Base-by-base conservation (phyloP, 441 rosid genomes). In the Kokia cookei region DNA sequence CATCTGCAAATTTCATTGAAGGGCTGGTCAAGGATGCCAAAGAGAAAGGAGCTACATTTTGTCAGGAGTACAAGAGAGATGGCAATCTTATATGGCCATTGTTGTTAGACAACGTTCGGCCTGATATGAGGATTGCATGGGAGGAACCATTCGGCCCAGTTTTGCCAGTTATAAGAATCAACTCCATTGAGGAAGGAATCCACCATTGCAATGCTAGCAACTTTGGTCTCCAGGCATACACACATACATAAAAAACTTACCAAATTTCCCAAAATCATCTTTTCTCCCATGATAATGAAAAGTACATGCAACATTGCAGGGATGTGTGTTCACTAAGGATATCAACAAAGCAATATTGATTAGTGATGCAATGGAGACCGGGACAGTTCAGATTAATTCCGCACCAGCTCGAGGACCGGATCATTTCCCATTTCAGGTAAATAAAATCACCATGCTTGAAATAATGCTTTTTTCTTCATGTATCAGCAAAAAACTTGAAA, bases 341-440 rank as follows among this genome's bases (percentile, higher is more conserved):
- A 87, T 95, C 70, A 93, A 90, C 80, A 95, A 89, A 77, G 99
- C 99, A 19, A 82, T 95, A 65, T 53, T 95, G 84, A 88, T 93
- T 63, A 88, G 98, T 68, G 98, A 95, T 43, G 98, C 99, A 48
- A 93, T 95, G 99, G 99, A 95, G 84, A 89, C 99, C 0, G 99
- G 98, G 29, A 93, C 99, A 0, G 98, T 95, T 74, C 99, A 92
- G 85, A 95, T 95, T 69, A 95, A 95, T 87, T 93, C 99, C 0
- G 99, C 99, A 0, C 99, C 99, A 0, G 99, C 99, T 79, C 92
- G 98, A 5, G 99, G 99, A 59, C 99, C 99, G 0, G 99, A 95
- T 74, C 99, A 95, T 78, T 95, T 95, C 76, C 99, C 99, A 26
- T 95, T 95, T 86, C 99, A 95, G 98, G 99, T 95, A 32, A 81